A percentile compares a stretch with the other conserved stretches of the same genome.
phyloP scores from a whole-genome alignment of 2,329 filamentous ascomycete species.

The Penicillium frequentans region DNA sequence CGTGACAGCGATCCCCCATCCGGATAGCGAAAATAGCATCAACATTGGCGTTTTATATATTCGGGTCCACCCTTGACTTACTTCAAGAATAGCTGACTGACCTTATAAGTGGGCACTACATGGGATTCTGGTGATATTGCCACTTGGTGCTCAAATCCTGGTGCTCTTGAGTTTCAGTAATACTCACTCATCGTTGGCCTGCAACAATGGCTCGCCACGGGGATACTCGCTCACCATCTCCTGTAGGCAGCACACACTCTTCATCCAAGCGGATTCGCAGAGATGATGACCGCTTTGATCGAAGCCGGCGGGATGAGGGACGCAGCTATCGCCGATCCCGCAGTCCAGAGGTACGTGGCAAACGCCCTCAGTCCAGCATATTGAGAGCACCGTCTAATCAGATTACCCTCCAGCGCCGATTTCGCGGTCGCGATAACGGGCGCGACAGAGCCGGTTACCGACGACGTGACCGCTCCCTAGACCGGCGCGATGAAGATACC shows the following conservation, averaged over 20 bases:
- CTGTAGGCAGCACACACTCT: constrained; percentile 80
- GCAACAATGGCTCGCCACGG: constrained; percentile 61
- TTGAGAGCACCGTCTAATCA: background rate
- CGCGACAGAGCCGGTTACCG: constrained; percentile 62
- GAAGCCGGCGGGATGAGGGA: constrained; percentile 53
- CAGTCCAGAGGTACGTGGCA: constrained; percentile 48
- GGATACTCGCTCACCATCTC: constrained; percentile 83
- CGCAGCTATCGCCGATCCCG: constrained; percentile 48
- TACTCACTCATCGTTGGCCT: constrained; percentile 54
- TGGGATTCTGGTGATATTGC: background rate
- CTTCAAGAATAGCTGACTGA: background rate
- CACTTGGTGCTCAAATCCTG: constrained; percentile 8
- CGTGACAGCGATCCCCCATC: constrained; percentile 9
- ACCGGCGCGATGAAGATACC: constrained; percentile 56
- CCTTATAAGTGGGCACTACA: background rate
- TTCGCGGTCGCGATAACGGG: constrained; percentile 51
- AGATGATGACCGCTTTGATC: constrained; percentile 55
- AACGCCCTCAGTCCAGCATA: background rate
- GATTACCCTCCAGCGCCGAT: constrained; percentile 49
- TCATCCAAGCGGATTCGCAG: constrained; percentile 64
- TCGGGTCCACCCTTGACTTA: background rate
- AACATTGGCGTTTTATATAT: background rate
- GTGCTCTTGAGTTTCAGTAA: constrained; percentile 42
- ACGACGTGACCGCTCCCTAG: constrained; percentile 68
- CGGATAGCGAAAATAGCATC: constrained; percentile 11